Conservation (phyloP, 1,284 basidiomycete genomes). For the Ceratobasidium sp. region DNA sequence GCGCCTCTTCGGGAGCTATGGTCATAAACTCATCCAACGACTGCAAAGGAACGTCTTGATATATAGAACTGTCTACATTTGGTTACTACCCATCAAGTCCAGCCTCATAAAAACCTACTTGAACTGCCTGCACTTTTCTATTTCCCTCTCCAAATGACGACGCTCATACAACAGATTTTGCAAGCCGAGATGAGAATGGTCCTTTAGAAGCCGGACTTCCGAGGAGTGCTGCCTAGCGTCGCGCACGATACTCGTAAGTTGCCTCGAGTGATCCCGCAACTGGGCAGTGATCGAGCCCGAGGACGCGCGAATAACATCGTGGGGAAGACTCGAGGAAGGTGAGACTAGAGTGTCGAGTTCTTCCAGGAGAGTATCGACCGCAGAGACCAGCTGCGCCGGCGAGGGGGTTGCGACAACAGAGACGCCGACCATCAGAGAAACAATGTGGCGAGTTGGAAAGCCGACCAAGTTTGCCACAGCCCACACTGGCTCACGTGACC, state of each 20-base stretch:
- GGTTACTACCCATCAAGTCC: conserved; percentile 7
- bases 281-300: conserved; percentile 41
- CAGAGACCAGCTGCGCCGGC: conserved; percentile 36
- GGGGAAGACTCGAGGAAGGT: conserved; percentile 23
- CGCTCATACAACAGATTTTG: conserved; percentile 86
- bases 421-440: conserved; percentile 34
- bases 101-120: conserved; percentile 63
- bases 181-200: conserved; percentile 80
- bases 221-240: conserved; percentile 75
- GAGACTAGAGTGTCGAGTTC: conserved; percentile 39
- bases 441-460: conserved; percentile 33
- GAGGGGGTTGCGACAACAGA: conserved; percentile 25
- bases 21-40: conserved; percentile 69
- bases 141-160: conserved; percentile 83
- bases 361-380: conserved; percentile 31
- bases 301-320: conserved; percentile 38
- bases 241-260: conserved; percentile 54
- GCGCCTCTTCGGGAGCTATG: conserved; percentile 73
- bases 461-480: neutral
- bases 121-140: conserved; percentile 86
- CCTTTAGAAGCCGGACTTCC: conserved; percentile 80
- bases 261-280: conserved; percentile 41
- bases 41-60: conserved; percentile 81
- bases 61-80: conserved; percentile 67
- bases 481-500: conserved; percentile 19